Percentiles rank a stretch among this genome's conserved stretches.
Conservation (phyloP, 331 rosid species). For the Pyrus hybrid region DNA sequence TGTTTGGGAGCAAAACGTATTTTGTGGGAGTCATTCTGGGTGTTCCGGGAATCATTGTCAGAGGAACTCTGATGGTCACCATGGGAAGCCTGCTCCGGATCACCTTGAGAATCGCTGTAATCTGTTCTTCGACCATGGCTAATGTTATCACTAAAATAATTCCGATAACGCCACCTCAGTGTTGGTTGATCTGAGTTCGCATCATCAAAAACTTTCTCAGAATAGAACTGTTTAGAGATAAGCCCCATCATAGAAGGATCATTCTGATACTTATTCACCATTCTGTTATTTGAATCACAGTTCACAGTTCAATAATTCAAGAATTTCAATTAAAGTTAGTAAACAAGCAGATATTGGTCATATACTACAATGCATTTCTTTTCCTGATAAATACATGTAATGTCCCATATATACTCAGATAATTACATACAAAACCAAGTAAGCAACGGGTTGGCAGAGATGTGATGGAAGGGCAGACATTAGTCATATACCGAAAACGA, state of each 20-base stretch:
- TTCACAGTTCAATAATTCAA: constrained; percentile 4
- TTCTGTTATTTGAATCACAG: constrained; percentile 43
- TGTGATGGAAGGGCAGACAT: not conserved
- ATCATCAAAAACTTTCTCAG: constrained; percentile 69
- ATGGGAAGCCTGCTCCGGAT: constrained; percentile 19
- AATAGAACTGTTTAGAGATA: constrained; percentile 60
- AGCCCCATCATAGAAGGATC: constrained; percentile 41
- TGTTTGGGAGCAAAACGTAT: constrained; percentile 17
- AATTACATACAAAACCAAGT: not conserved
- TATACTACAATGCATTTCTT: not conserved
- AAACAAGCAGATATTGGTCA: not conserved
- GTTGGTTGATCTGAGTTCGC: constrained; percentile 47
- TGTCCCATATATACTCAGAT: not conserved
- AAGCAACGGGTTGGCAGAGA: not conserved
- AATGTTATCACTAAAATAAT: constrained; percentile 46
- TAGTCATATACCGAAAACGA: not conserved
- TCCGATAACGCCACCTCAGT: constrained; percentile 72
- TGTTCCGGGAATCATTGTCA: not conserved
- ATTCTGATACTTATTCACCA: constrained; percentile 42
- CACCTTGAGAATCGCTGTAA: constrained; percentile 19
- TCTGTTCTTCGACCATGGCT: constrained; percentile 30
- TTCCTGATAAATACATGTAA: not conserved
- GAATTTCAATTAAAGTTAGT: not conserved
- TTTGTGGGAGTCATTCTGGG: constrained; percentile 11
- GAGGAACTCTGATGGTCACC: constrained; percentile 10